phyloP scores from a whole-genome alignment of 1,284 basidiomycete genomes.

The Ustilago lituana region DNA sequence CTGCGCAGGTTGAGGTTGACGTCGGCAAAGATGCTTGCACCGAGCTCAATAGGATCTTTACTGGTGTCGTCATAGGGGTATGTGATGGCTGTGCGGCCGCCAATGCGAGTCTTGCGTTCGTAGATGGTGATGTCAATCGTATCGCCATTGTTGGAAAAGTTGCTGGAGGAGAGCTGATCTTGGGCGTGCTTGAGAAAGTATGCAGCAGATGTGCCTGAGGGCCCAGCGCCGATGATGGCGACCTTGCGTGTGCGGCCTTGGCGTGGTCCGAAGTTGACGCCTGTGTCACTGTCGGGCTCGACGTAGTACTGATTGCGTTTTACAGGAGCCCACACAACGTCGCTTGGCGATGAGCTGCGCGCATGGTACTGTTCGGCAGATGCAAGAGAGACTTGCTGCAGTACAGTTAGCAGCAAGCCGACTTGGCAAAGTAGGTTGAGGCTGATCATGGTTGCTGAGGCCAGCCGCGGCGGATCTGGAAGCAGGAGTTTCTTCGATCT shows the following conservation, averaged over 20 bases:
- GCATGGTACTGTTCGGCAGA: not conserved
- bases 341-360: not conserved
- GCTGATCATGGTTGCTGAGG: constrained; percentile 5
- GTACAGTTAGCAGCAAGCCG: constrained; percentile 5
- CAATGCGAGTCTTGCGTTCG: constrained; percentile 79
- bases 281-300: not conserved
- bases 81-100: constrained; percentile 82
- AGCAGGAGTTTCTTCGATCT: too few species aligned
- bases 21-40: constrained; percentile 86
- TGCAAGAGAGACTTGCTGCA: not conserved
- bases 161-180: constrained; percentile 17
- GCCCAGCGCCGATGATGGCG: constrained; percentile 90
- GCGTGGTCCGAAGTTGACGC: not conserved
- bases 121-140: constrained; percentile 80
- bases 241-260: constrained; percentile 66
- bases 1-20: constrained; percentile 76
- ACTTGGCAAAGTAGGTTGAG: not conserved
- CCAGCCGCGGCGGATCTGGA: not conserved
- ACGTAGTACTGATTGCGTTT: not conserved
- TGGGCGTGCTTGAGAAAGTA: constrained; percentile 79
- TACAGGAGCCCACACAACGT: not conserved
- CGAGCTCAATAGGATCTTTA: constrained; percentile 75
- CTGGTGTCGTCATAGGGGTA: constrained; percentile 78
- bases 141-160: not conserved
- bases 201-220: constrained; percentile 83